A percentile compares a stretch with the other conserved stretches of the same genome.
Evolutionary conservation across 108 stramenopile species (phyloP).

Genomic region (Cyclotella sp.): DNA sequence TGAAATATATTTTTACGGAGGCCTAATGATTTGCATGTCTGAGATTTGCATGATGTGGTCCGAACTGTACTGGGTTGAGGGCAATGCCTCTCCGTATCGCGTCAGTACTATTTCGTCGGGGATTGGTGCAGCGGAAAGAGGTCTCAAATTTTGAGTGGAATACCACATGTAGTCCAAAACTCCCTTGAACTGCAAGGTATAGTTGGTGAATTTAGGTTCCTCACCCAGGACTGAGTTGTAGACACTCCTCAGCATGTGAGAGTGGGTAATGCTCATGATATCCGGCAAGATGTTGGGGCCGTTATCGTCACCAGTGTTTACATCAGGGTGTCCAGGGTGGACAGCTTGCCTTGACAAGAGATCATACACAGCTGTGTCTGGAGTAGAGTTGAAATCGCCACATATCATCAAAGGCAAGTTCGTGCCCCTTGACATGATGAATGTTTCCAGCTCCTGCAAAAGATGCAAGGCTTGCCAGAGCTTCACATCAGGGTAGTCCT

Average conservation of each 20-base stretch:
- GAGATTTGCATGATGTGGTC: constrained; percentile 97
- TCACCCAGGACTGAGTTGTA: constrained; percentile 92
- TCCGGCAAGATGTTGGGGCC: constrained; percentile 86
- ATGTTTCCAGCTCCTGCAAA: constrained; percentile 93
- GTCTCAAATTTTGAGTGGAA: constrained; percentile 82
- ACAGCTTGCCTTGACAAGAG: constrained; percentile 88
- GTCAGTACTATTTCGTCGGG: constrained; percentile 81
- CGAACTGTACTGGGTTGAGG: constrained; percentile 92
- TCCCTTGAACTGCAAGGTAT: constrained; percentile 92
- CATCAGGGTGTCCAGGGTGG: constrained; percentile 92
- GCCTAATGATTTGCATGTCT: constrained; percentile 87
- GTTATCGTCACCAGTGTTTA: constrained; percentile 70
- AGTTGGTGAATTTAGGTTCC: constrained; percentile 97
- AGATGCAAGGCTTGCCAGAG: constrained; percentile 97
- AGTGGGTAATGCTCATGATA: constrained; percentile 91
- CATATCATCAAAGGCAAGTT: constrained; percentile 94
- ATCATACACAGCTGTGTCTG: constrained; percentile 97
- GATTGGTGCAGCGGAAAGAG: constrained; percentile 89
- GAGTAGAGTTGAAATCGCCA: constrained; percentile 98
- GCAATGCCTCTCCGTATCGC: constrained; percentile 88
- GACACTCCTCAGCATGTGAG: constrained; percentile 91
- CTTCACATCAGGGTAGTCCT: constrained; percentile 98
- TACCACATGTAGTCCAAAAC: constrained; percentile 98
- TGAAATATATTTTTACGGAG: constrained; percentile 9
- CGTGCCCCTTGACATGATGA: constrained; percentile 77